Evolutionary conservation across 495 filamentous ascomycete species (phyloP).

Genomic region (Xylaria intraflava): DNA sequence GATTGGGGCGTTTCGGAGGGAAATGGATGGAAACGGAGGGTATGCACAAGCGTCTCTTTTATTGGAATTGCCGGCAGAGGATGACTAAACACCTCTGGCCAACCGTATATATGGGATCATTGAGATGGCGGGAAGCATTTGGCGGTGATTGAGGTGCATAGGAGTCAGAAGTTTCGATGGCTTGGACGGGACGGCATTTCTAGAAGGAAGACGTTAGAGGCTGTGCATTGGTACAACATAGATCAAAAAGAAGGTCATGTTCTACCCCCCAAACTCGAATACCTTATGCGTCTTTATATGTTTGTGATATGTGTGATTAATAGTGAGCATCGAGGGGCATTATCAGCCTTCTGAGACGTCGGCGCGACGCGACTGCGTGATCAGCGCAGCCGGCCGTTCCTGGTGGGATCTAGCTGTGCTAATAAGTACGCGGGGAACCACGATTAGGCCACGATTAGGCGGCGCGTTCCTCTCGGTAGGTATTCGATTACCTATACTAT

Average conservation of each 20-base stretch:
- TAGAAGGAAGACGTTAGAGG: not conserved
- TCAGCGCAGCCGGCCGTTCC: too few relatives aligned
- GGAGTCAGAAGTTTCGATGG: not conserved
- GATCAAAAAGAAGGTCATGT: not conserved
- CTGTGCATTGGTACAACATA: not conserved
- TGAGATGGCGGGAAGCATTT: not conserved
- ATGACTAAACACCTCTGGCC: not conserved
- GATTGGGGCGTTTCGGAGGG: constrained; percentile 6
- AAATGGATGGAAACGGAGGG: not conserved
- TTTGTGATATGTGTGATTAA: not conserved
- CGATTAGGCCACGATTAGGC: too few relatives aligned
- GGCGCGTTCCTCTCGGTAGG: too few relatives aligned
- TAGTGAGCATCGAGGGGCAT: too few relatives aligned
- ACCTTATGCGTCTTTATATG: not conserved
- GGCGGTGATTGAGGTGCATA: not conserved
- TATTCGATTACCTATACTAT: too few relatives aligned
- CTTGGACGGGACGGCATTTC: not conserved
- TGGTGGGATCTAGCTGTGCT: too few relatives aligned
- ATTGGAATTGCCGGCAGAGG: not conserved
- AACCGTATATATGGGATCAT: constrained; percentile 8
- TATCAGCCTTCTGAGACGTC: too few relatives aligned
- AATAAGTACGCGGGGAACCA: too few relatives aligned
- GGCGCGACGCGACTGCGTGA: too few relatives aligned
- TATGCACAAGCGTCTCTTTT: constrained; percentile 10
- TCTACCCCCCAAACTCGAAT: not conserved